These are phyloP conservation scores for Cadophora gregata DNA, from an alignment of 2,329 filamentous ascomycete species.

Conservation along the genomic window DNA sequence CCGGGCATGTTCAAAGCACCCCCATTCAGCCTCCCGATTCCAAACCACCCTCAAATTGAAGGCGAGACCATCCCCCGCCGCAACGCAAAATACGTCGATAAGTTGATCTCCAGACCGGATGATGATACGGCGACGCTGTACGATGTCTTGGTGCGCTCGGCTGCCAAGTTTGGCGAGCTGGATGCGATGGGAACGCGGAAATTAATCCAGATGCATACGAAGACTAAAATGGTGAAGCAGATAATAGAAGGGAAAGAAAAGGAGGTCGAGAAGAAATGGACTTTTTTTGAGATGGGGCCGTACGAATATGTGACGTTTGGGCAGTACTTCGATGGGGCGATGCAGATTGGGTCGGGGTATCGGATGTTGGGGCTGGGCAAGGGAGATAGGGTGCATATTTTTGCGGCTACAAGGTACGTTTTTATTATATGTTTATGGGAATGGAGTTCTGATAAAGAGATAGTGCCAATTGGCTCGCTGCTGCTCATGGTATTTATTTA, in stretches of 20 bases:
- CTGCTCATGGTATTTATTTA: slow-evolving; percentile 50
- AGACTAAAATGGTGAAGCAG: slow-evolving; percentile 89
- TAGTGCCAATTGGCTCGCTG: slow-evolving; percentile 52
- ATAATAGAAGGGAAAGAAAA: slow-evolving; percentile 78
- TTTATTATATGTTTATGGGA: not conserved
- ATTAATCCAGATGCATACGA: slow-evolving; percentile 75
- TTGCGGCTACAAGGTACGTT: slow-evolving; percentile 67
- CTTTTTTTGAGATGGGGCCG: slow-evolving; percentile 79
- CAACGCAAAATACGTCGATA: slow-evolving; percentile 29
- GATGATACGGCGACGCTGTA: slow-evolving; percentile 57
- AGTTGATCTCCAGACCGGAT: slow-evolving; percentile 45
- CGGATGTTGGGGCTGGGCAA: slow-evolving; percentile 72
- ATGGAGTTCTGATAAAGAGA: not conserved
- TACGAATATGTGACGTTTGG: slow-evolving; percentile 79
- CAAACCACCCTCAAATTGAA: slow-evolving; percentile 60
- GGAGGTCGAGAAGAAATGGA: slow-evolving; percentile 85
- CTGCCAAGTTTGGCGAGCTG: slow-evolving; percentile 65
- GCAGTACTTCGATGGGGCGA: slow-evolving; percentile 73
- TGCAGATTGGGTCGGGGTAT: slow-evolving; percentile 72
- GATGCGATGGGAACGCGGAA: slow-evolving; percentile 72
- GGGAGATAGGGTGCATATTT: slow-evolving; percentile 75
- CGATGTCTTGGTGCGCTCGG: slow-evolving; percentile 73
- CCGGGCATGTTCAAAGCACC: slow-evolving; percentile 47
- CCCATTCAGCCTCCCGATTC: slow-evolving; percentile 65
- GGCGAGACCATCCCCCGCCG: slow-evolving; percentile 73